Percentiles rank a stretch among this genome's conserved stretches.
These are phyloP conservation scores for Arthrobotrys sphaeroides DNA, from an alignment of 2,329 filamentous ascomycete species.

Conservation along the genomic window DNA sequence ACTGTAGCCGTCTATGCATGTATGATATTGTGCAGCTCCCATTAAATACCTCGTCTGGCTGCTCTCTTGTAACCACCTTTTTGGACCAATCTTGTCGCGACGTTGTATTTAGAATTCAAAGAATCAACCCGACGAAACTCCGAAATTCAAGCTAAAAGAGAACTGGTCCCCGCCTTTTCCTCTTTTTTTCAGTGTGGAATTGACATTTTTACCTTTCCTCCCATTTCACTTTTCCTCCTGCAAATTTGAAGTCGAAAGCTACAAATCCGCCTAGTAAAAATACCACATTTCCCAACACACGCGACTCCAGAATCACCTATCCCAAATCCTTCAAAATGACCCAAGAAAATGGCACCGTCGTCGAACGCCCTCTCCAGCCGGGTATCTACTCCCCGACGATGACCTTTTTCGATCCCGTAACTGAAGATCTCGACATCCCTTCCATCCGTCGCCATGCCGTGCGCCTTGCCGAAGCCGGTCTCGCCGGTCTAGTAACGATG, in stretches of 20 bases:
- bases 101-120: slow-evolving; percentile 29
- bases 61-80: slow-evolving; percentile 1
- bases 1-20: slow-evolving; percentile 21
- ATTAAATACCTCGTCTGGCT: slow-evolving; percentile 52
- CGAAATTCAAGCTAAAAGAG: slow-evolving; percentile 39
- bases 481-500: slow-evolving; percentile 78
- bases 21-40: slow-evolving; percentile 40
- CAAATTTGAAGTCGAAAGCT: not conserved
- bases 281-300: slow-evolving; percentile 42
- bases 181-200: not conserved
- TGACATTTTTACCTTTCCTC: not conserved
- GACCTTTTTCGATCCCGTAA: slow-evolving; percentile 73
- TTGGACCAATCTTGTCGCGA: slow-evolving; percentile 33
- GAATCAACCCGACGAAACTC: slow-evolving; percentile 52
- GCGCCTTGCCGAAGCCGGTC: slow-evolving; percentile 75
- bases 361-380: slow-evolving; percentile 55
- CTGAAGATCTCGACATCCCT: slow-evolving; percentile 73
- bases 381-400: slow-evolving; percentile 78
- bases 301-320: slow-evolving; percentile 2
- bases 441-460: slow-evolving; percentile 72
- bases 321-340: slow-evolving; percentile 30
- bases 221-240: not conserved
- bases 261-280: slow-evolving; percentile 14
- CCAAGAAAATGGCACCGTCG: slow-evolving; percentile 41
- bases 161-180: slow-evolving; percentile 11